A percentile compares a stretch with the other conserved stretches of the same genome.
Conservation (phyloP, 805 yeast genomes). For the Brettanomyces sp. region DNA sequence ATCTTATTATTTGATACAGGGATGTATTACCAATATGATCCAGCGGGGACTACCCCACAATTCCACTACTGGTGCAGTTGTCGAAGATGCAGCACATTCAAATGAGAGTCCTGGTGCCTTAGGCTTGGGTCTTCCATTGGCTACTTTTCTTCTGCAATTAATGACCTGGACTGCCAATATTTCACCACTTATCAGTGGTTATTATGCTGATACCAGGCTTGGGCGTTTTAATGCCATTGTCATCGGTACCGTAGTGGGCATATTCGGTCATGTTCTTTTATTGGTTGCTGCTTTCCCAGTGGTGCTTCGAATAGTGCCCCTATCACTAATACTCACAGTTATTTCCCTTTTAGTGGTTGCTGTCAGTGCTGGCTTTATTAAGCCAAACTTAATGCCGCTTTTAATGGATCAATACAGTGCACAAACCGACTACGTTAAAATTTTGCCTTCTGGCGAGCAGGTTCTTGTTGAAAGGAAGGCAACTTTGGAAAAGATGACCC, state of each 20-base stretch:
- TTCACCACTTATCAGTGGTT: constrained; percentile 43
- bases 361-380: constrained; percentile 42
- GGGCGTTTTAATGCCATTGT: constrained; percentile 40
- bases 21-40: constrained; percentile 39
- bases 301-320: constrained; percentile 20
- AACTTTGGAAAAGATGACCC: constrained; percentile 29
- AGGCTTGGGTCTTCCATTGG: constrained; percentile 34
- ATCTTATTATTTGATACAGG: constrained; percentile 42
- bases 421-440: constrained; percentile 42
- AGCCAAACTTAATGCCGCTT: constrained; percentile 41
- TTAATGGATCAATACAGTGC: constrained; percentile 54
- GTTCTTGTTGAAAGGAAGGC: constrained; percentile 46
- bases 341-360: constrained; percentile 31
- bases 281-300: constrained; percentile 39
- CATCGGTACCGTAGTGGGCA: constrained; percentile 37
- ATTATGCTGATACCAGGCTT: constrained; percentile 36
- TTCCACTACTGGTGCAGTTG: constrained; percentile 27
- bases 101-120: constrained; percentile 39
- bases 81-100: constrained; percentile 29
- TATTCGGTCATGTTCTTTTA: constrained; percentile 36
- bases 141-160: constrained; percentile 36
- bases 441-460: constrained; percentile 43
- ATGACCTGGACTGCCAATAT: constrained; percentile 38
- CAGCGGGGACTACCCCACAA: constrained; percentile 41
- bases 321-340: constrained; percentile 26